Evolutionary conservation across 345 rosid genomes (phyloP).

Genomic region (Capsella bursapastoris): DNA sequence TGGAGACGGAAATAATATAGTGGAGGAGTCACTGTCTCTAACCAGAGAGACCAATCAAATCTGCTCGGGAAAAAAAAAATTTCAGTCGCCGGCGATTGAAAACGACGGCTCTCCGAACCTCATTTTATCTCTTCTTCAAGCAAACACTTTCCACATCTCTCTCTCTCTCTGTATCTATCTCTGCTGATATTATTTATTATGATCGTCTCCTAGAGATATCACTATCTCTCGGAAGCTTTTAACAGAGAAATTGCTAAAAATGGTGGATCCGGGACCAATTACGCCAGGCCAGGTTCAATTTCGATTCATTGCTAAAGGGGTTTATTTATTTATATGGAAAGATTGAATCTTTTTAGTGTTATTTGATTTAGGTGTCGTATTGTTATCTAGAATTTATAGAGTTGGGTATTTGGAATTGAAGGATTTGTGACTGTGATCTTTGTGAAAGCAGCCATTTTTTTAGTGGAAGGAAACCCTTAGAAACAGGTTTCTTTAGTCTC

Average conservation of each 20-base stretch:
- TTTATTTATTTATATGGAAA: neutral
- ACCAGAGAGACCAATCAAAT: constrained; percentile 5
- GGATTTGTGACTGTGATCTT: neutral
- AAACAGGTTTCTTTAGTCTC: constrained; percentile 3
- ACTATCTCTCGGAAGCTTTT: constrained; percentile 26
- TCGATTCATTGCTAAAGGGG: constrained; percentile 27
- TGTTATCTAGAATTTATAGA: neutral
- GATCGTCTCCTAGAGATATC: constrained; percentile 47
- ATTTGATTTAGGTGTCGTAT: neutral
- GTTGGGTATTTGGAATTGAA: neutral
- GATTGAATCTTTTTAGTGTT: neutral
- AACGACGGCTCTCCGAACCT: constrained; percentile 62
- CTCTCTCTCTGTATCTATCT: constrained; percentile 12
- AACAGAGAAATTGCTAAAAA: constrained; percentile 28
- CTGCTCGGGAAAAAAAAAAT: constrained; percentile 20
- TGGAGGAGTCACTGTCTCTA: constrained; percentile 33
- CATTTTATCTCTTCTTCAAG: constrained; percentile 65
- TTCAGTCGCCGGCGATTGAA: constrained; percentile 44
- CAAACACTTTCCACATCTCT: constrained; percentile 47
- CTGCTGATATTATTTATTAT: constrained; percentile 42
- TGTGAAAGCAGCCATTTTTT: constrained; percentile 12
- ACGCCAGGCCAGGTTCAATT: constrained; percentile 83
- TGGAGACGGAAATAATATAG: neutral
- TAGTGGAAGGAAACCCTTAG: neutral
- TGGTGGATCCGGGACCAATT: constrained; percentile 72